Evolutionary conservation across 768 basidiomycete species (phyloP).

Genomic region (Kondoa subrosea): DNA sequence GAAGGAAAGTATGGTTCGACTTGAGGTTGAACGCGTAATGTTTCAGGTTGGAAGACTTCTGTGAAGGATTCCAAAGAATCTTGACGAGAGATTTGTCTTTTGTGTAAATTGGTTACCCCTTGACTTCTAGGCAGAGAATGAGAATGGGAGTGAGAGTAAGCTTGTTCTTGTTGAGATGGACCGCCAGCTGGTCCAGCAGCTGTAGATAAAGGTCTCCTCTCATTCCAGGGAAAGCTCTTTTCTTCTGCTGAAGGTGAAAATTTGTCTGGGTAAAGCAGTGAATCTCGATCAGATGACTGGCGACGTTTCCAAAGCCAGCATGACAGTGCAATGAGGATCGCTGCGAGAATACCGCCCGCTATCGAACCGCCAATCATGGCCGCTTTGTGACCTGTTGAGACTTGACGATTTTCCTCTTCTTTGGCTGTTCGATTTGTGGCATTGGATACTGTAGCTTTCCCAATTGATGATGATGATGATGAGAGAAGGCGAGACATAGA

Average conservation of each 20-base stretch:
- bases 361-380: not conserved
- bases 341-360: not conserved
- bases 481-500: constrained; percentile 1
- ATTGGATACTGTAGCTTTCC: not conserved
- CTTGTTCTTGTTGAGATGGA: not conserved
- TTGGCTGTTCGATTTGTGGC: not conserved
- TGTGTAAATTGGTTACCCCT: not conserved
- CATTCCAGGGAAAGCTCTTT: not conserved
- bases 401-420: not conserved
- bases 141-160: too few relatives aligned
- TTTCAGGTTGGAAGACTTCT: constrained; percentile 1
- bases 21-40: not conserved
- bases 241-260: not conserved
- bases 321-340: not conserved
- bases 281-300: not conserved
- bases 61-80: not conserved
- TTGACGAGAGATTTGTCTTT: not conserved
- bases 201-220: not conserved
- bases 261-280: not conserved
- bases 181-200: not conserved
- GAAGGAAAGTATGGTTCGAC: constrained; percentile 1
- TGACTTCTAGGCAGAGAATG: too few relatives aligned
- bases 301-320: not conserved
- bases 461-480: not conserved
- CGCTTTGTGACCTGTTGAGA: not conserved